These are phyloP conservation scores for Phlegmacium glaucopus DNA, from an alignment of 768 basidiomycete species.

Conservation along the genomic window DNA sequence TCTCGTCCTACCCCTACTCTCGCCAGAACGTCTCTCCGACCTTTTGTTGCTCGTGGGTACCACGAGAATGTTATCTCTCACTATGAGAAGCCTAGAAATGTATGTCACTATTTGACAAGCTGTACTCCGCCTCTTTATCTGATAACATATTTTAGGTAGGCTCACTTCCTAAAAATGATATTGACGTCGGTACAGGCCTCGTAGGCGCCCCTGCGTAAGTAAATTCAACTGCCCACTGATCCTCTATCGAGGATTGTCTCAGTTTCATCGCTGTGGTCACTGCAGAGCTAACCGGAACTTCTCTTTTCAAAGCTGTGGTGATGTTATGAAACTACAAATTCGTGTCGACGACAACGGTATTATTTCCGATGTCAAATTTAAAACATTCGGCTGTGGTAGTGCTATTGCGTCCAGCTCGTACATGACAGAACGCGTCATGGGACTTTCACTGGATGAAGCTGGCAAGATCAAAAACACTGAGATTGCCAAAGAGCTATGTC, in stretches of 20 bases:
- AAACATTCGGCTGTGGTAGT: slow-evolving; percentile 98
- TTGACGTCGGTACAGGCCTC: slow-evolving; percentile 94
- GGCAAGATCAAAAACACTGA: slow-evolving; percentile 98
- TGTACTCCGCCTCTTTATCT: slow-evolving; percentile 47
- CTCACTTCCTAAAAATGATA: slow-evolving; percentile 87
- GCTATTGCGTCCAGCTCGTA: slow-evolving; percentile 98
- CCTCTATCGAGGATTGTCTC: slow-evolving; percentile 3
- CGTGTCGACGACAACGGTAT: slow-evolving; percentile 92
- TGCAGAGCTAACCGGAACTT: slow-evolving; percentile 28
- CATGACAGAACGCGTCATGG: slow-evolving; percentile 98
- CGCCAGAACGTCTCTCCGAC: slow-evolving; percentile 38
- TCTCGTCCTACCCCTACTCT: slow-evolving; percentile 41
- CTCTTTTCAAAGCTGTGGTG: slow-evolving; percentile 68
- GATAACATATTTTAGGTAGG: slow-evolving; percentile 79
- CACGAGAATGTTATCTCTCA: slow-evolving; percentile 98
- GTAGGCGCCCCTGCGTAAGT: slow-evolving; percentile 96
- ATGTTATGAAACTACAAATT: slow-evolving; percentile 99
- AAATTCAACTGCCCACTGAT: not conserved
- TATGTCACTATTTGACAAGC: slow-evolving; percentile 42
- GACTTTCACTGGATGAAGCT: slow-evolving; percentile 89
- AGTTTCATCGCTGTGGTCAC: slow-evolving; percentile 12
- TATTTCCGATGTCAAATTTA: slow-evolving; percentile 99
- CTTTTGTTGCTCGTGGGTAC: slow-evolving; percentile 68
- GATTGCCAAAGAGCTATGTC: slow-evolving; percentile 93
- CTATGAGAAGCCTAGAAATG: slow-evolving; percentile 97